Conservation (phyloP, 2,329 filamentous ascomycete species). For the Keithomyces neogunnii region DNA sequence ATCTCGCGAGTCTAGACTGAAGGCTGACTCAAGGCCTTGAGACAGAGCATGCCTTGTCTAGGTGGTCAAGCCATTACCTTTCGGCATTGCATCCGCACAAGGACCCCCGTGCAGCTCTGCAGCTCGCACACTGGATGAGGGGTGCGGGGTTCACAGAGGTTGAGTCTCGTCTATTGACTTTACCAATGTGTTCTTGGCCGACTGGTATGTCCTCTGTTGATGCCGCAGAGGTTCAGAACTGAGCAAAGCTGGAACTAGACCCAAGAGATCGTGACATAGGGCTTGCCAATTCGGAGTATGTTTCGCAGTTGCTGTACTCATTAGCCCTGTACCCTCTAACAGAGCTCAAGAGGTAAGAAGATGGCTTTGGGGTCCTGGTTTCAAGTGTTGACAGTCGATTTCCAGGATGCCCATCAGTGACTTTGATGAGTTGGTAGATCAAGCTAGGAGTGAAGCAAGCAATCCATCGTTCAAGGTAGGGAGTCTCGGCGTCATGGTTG, state of each 20-base stretch:
- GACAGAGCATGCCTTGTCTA: slow-evolving; percentile 52
- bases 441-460: slow-evolving; percentile 45
- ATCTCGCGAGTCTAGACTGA: neutral
- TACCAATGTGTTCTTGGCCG: slow-evolving; percentile 65
- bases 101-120: slow-evolving; percentile 55
- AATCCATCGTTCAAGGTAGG: slow-evolving; percentile 47
- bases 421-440: slow-evolving; percentile 46
- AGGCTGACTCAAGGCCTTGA: slow-evolving; percentile 6
- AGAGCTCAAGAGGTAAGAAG: slow-evolving; percentile 36
- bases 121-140: slow-evolving; percentile 48
- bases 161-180: slow-evolving; percentile 53
- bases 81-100: slow-evolving; percentile 54
- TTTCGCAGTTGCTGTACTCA: slow-evolving; percentile 45
- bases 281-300: slow-evolving; percentile 42
- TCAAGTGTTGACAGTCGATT: neutral
- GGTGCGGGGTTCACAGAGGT: slow-evolving; percentile 60
- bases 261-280: slow-evolving; percentile 45
- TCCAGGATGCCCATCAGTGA: slow-evolving; percentile 48
- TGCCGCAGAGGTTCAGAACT: neutral
- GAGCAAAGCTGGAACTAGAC: slow-evolving; percentile 26
- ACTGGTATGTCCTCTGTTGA: slow-evolving; percentile 36
- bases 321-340: slow-evolving; percentile 49
- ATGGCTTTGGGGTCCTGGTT: neutral
- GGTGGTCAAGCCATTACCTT: slow-evolving; percentile 60
- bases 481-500: neutral